Evolutionary conservation across 768 basidiomycete species (phyloP), one percentile per base, ranked within the genome.

Genomic region (Mycena capillaripes): DNA sequence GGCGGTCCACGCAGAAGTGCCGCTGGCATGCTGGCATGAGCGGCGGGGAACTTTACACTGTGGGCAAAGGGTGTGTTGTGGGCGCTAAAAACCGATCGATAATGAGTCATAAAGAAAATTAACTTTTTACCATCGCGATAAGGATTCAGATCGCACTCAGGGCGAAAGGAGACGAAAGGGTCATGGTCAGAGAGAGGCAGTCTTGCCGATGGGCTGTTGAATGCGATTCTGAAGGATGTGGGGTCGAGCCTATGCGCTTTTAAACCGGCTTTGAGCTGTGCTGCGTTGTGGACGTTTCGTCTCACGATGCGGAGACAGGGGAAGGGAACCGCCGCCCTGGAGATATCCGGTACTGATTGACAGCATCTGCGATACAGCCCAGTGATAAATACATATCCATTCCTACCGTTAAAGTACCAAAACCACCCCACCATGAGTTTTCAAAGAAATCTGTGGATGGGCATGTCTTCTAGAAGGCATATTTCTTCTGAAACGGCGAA

Each of bases 31-130:
- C 32, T 21, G 46, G 17, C 19, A 17, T 8, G 7, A 11, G 48
- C 16, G 6, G 46, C 48, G 30, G 32, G n/a, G 12, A 25, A 48
- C 11, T 44, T 44, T 19, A 46, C 16, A 25, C 21, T 36, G 21
- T 50, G 61, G 61, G 46, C 48, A 50, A 50, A 32, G 61, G n/a
- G n/a, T n/a, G 48, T 17, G 17, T 16, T n/a, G 25, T 44, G 46
- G 32, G 46, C 61, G 30, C 46, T 36, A 36, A 19, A 63, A n/a
- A 25, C 59, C 48, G 61, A 63, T 63, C 61, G 61, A 63, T 63
- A 63, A 63, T n/a, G 60, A 63, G 61, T 63, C 61, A 63, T 17
- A 1, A 9, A 50, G 19, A 63, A 36, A 63, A 52, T 52, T 50
- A 50, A 38, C 7, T 60, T 42, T 4, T 60, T 29, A 3, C 40